Base-by-base conservation (phyloP, 345 rosid genomes). In the Geranium rotundifolium region DNA sequence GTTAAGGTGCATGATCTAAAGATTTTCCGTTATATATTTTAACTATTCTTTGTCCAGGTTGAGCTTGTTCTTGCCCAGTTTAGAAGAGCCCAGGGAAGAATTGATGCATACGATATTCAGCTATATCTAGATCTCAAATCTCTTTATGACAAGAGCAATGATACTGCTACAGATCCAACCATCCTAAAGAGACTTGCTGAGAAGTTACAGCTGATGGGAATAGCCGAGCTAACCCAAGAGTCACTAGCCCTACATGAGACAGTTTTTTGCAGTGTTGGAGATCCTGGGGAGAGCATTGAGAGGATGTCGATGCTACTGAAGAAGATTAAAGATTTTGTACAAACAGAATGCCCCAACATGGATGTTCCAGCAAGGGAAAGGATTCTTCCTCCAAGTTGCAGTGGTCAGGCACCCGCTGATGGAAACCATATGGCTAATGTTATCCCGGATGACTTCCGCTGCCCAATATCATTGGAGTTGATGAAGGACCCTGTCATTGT, bases 401-500 rank as follows among this genome's bases (percentile, higher is more conserved):
- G 77, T 52, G 96, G 87, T 57, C 89, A 82, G 64, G 76, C 89
- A 64, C 76, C 85, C 39, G 67, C 65, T 1, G 87, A 81, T 49
- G 82, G 73, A 49, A 87, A 74, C 76, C 89, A 76, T 72, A 86
- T 79, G 71, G 72, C 77, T 18, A 86, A 85, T 0, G 85, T 83
- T 69, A 80, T 93, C 67, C 97, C 99, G 6, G 95, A 88, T 66
- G 99, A 90, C 77, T 93, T 90, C 76, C 99, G 92, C 37, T 93
- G 99, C 75, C 97, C 99, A 17, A 93, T 93, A 69, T 90, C 97
- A 15, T 75, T 93, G 71, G 97, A 93, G 72, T 76, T 93, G 80
- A 93, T 93, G 92, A 86, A 80, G 71, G 99, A 93, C 81, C 99
- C 97, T 58, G 96, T 90, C 65, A 93, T 93, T 78, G 99, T 93